Base-by-base conservation (phyloP, 768 basidiomycete genomes). In the Tylopilus cervinicoccineus region DNA sequence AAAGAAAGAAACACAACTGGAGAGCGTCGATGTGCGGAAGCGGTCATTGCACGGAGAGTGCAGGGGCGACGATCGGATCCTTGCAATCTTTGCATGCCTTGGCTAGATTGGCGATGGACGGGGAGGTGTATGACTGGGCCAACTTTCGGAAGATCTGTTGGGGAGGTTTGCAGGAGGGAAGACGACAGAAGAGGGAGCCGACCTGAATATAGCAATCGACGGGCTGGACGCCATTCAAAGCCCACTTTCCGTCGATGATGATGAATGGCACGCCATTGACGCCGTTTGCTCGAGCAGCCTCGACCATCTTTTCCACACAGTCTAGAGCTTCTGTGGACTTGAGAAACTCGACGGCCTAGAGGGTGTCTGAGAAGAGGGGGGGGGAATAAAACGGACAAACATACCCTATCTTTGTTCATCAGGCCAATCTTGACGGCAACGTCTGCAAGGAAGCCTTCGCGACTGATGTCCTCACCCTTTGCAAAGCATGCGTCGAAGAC, bases 231-330 rank as follows among this genome's bases (percentile, higher is more conserved):
- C 75, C 75, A 14, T 68, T 70, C 44, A 76, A 37, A 14, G 73
- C 76, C 68, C 71, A 76, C 42, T 69, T 72, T 11, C 69, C 65
- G 32, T 76, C 69, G 27, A 76, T 67, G 49, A 79, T 73, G 47
- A 75, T 70, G 60, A 76, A 79, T 0, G 79, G 79, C 1, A 79
- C 77, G 29, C 79, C 78, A 1, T 67, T 70, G 50, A 79, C 75
- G 5, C 76, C 73, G n/a, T 69, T 64, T 22, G 63, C 57, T 50
- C 71, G 69, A 3, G 76, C 75, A 12, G 69, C 65, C 8, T 61
- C 55, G 45, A 76, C 65, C 52, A 71, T 73, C 22, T 65, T 64
- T 39, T 70, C 57, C 7, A 79, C 72, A 33, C 73, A 74, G 27
- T 68, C 59, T 23, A 65, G 56, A 16, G 70, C 53, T 52, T 73